phyloP scores from a whole-genome alignment of 2,329 filamentous ascomycete species.

The Trichoderma cornu-damae region DNA sequence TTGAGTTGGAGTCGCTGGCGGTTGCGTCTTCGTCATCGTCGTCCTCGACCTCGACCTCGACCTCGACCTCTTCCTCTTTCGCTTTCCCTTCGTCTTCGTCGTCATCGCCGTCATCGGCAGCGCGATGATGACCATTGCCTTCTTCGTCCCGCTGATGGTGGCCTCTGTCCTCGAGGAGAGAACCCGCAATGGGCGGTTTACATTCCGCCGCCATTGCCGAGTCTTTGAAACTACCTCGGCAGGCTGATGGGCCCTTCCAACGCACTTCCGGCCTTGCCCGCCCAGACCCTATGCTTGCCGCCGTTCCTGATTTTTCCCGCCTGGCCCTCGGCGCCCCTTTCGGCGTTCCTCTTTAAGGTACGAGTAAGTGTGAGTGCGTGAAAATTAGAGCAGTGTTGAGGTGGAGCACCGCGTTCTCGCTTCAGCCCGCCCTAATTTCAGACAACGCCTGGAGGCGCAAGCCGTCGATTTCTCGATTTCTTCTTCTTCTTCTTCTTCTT shows the following conservation, averaged over 20 bases:
- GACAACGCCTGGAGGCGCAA: constrained; percentile 6
- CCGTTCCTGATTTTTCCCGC: not conserved
- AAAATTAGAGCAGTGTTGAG: not conserved
- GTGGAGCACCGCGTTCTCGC: not conserved
- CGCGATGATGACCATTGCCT: not conserved
- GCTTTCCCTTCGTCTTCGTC: not conserved
- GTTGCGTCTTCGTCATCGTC: constrained; percentile 22
- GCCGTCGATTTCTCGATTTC: not conserved
- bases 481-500: not conserved
- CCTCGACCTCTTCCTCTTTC: not conserved
- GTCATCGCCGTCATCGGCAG: not conserved
- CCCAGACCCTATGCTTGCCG: too few relatives aligned
- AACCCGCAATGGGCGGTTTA: not conserved
- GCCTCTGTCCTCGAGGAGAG: not conserved
- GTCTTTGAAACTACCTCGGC: not conserved
- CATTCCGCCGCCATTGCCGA: not conserved
- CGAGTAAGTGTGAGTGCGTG: not conserved
- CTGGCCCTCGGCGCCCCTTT: not conserved
- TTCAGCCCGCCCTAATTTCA: constrained; percentile 8
- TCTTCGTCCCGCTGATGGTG: not conserved
- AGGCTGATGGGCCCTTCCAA: not conserved
- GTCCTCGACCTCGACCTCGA: constrained; percentile 6
- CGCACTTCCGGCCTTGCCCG: not conserved
- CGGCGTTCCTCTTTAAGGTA: not conserved
- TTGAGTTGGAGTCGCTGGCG: constrained; percentile 29